Base-by-base conservation (phyloP, 495 filamentous ascomycete species). In the Neurospora sp. region DNA sequence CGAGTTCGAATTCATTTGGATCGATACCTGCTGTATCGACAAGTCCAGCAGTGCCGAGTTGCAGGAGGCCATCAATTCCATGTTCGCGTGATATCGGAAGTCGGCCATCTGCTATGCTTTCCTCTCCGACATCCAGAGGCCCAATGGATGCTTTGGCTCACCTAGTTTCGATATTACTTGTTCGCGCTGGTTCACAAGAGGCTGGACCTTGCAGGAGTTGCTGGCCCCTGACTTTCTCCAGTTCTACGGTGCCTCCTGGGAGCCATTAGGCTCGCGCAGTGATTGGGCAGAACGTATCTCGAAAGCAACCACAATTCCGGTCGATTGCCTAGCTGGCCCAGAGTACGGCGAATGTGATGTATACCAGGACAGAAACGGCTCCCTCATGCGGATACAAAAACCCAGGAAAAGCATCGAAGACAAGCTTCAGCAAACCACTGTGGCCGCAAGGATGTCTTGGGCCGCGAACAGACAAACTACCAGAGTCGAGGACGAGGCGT, bases 401-500 rank as follows among this genome's bases (percentile, higher is more conserved):
- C 16, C 22, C 0, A 59, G 22, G 48, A 16, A 59, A 31, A 31
- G 22, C 22, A 59, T 59, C 22, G 48, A 59, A 31, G 48, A 59
- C 4, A 2, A 14, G 48, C 39, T 70, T 42, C 38, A 42, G 10
- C 20, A 40, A 42, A 1, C 8, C 37, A 40, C 69, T 2, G 65
- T 77, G 22, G 70, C 71, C 4, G 75, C 79, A 44, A 72, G 80
- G 39, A 78, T 84, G 73, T 75, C 76, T 11, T 84, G 81, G 82
- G 78, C 80, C 6, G 71, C 76, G 9, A 37, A 65, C 35, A 76
- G 82, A n/a, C 39, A 71, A 8, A 82, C 80, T 1, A 79, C 76
- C 1, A 46, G 73, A 5, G 70, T 73, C n/a, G 83, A 84, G 74
- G 83, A 84, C 70, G 69, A 72, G 41, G 81, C 81, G 2, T 83